Evolutionary conservation across 1,284 basidiomycete genomes (phyloP), one percentile per base, ranked within the genome.

Genomic region (Polyporus tsugae): DNA sequence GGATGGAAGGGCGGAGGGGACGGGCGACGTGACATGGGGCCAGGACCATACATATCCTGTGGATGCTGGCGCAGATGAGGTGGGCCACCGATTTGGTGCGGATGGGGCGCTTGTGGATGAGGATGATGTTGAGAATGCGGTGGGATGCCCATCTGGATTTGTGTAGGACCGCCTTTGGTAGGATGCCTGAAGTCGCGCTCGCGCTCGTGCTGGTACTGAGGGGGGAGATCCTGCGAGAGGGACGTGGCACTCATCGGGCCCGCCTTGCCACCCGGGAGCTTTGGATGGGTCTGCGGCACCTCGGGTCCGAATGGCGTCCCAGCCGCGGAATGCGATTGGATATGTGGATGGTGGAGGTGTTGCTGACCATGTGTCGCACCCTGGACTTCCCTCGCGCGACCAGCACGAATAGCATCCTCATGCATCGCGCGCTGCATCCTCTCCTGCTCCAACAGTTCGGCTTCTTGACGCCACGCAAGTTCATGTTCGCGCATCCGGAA

Each of bases 61-160:
- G 70, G 72, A 42, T 70, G 73, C 65, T 64, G 78, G 63, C 73
- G 77, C 57, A 71, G 70, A 55, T 58, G 73, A 57, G 62, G 76
- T 59, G 57, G 77, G n/a, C 69, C 75, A 33, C 67, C 73, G 44
- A 70, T 49, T 7, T 74, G 70, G 46, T 69, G 71, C 2, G 66
- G 71, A 6, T 70, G 71, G 1, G 66, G 70, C 2, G 46, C 60
- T 29, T 66, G 68, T 36, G 68, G 74, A 22, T 70, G 74, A 19
- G 64, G 62, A 58, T 64, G 71, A n/a, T 69, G 70, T 10, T 68
- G 44, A 35, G 69, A 63, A 10, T 69, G 70, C 11, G 72, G 73
- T 7, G 58, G 66, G 13, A 69, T 57, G 42, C 70, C 59, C 58
- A 71, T 71, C 22, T 60, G 59, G 11, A 64, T 63, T 2, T 69